These are phyloP conservation scores for Caryopteris hybrid DNA, from an alignment of 305 asterid species.

Conservation along the genomic window DNA sequence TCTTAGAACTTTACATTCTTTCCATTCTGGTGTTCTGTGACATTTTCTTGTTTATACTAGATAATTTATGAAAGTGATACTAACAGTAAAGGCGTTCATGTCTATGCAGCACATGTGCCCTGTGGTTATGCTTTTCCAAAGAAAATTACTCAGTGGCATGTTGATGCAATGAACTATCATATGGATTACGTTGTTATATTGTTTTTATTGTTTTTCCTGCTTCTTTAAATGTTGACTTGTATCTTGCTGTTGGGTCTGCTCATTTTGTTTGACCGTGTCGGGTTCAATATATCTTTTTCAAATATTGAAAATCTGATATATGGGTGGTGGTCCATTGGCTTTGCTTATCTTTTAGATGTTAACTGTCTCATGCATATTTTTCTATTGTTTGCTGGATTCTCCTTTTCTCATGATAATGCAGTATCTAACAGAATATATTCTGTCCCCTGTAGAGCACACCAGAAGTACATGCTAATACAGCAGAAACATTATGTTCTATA, in stretches of 20 bases:
- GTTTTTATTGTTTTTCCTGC: not conserved
- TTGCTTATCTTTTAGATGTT: not conserved
- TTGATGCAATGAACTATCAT: not conserved
- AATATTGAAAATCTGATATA: not conserved
- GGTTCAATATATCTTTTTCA: not conserved
- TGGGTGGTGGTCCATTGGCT: not conserved
- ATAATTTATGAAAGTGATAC: not conserved
- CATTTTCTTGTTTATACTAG: not conserved
- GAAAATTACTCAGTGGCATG: not conserved
- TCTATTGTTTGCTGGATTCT: conserved; percentile 2
- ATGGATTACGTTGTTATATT: not conserved
- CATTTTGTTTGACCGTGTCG: not conserved
- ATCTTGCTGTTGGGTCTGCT: not conserved
- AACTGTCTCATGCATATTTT: not conserved
- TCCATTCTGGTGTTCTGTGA: not conserved
- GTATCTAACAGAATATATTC: conserved; percentile 10
- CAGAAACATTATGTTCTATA: conserved; percentile 78
- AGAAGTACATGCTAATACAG: conserved; percentile 84
- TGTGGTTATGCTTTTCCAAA: not conserved
- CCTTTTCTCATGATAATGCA: not conserved
- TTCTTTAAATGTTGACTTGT: not conserved
- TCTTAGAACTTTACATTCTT: not conserved
- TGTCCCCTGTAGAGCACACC: conserved; percentile 44
- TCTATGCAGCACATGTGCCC: too few relatives aligned
- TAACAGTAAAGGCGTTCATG: not conserved